These are phyloP conservation scores for Physaria fendleri DNA, from an alignment of 345 rosid genomes.

Conservation along the genomic window DNA sequence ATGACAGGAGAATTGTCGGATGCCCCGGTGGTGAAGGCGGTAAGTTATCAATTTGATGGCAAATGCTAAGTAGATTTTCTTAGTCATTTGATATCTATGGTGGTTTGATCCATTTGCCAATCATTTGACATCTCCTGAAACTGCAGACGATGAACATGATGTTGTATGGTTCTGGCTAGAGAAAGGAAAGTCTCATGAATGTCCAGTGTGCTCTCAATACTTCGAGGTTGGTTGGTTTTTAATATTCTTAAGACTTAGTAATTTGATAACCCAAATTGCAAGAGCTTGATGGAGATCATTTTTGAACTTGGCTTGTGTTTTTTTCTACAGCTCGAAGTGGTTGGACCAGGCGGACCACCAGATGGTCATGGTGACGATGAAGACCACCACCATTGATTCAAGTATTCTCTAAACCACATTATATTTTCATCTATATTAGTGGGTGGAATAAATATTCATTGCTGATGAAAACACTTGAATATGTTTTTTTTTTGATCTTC, in stretches of 20 bases:
- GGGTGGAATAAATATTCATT: slow-evolving; percentile 7
- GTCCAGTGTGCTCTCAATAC: slow-evolving; percentile 75
- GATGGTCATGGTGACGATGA: slow-evolving; percentile 54
- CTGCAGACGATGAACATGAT: slow-evolving; percentile 81
- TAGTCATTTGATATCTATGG: not conserved
- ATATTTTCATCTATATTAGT: not conserved
- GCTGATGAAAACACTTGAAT: slow-evolving; percentile 1
- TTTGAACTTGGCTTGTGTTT: not conserved
- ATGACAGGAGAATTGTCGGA: slow-evolving; percentile 79
- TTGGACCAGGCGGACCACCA: slow-evolving; percentile 82
- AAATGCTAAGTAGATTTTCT: not conserved
- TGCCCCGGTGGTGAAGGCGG: slow-evolving; percentile 91
- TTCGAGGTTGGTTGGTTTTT: slow-evolving; percentile 40
- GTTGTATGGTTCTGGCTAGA: slow-evolving; percentile 94
- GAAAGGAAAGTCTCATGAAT: slow-evolving; percentile 74
- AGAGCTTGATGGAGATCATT: not conserved
- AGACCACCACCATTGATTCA: slow-evolving; percentile 15
- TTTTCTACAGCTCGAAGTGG: slow-evolving; percentile 53
- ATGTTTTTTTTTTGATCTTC: not conserved
- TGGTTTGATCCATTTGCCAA: not conserved
- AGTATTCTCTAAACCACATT: not conserved
- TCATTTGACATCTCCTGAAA: not conserved
- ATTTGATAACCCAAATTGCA: not conserved
- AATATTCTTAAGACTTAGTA: not conserved
- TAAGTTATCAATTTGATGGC: slow-evolving; percentile 21